phyloP scores from a whole-genome alignment of 306 rosid species.

The Urtica urens region DNA sequence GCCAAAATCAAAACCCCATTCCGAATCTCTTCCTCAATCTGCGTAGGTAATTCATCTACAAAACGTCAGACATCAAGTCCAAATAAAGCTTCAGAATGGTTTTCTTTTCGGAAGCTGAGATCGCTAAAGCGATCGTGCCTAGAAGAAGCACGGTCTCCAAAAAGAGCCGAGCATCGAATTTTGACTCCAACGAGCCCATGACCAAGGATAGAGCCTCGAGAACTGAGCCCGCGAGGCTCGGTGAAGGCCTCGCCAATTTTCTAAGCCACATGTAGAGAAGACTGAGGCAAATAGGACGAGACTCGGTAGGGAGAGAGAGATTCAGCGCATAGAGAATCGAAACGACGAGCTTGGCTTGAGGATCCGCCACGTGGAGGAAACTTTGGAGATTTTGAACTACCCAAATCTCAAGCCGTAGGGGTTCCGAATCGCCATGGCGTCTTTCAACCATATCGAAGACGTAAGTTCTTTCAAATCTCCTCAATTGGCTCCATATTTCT shows the following conservation, averaged over 20 bases:
- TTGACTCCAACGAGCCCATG: slow-evolving; percentile 26
- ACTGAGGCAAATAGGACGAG: slow-evolving; percentile 39
- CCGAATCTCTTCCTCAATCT: too few species aligned
- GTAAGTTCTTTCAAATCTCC: too few species aligned
- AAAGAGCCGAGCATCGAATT: slow-evolving; percentile 30
- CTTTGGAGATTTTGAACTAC: too few species aligned
- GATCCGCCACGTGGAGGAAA: slow-evolving; percentile 72
- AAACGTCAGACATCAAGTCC: slow-evolving; percentile 34
- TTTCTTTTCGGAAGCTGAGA: slow-evolving; percentile 35
- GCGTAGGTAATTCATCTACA: too few species aligned
- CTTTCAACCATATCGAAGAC: too few species aligned
- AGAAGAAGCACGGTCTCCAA: slow-evolving; percentile 46
- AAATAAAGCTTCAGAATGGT: slow-evolving; percentile 39
- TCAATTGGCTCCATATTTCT: too few species aligned
- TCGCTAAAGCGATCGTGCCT: slow-evolving; percentile 49
- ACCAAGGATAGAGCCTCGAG: slow-evolving; percentile 26
- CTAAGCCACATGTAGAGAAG: slow-evolving; percentile 73
- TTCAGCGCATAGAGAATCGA: slow-evolving; percentile 44
- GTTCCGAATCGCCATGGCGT: too few species aligned
- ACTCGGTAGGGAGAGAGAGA: slow-evolving; percentile 34
- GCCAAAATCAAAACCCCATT: too few species aligned
- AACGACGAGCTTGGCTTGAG: slow-evolving; percentile 66
- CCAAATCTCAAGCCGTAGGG: too few species aligned
- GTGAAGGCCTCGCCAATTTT: slow-evolving; percentile 52
- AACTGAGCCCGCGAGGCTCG: slow-evolving; percentile 32